These are phyloP conservation scores for Sparassis latifolia DNA, from an alignment of 1,284 basidiomycete genomes.

Conservation along the genomic window DNA sequence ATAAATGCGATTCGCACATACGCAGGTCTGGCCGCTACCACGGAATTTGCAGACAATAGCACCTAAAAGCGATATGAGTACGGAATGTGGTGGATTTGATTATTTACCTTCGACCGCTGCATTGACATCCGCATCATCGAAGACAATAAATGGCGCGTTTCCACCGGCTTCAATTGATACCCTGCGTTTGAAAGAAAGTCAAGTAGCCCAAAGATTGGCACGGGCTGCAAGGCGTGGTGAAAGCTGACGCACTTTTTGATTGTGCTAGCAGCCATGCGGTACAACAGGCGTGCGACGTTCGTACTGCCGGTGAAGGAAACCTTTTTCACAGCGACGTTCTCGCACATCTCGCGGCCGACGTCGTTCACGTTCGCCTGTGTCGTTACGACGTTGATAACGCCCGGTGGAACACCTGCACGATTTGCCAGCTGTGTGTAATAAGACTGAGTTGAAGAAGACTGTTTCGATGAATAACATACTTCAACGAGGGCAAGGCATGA, in stretches of 20 bases:
- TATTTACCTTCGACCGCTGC: constrained; percentile 78
- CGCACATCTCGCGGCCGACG: constrained; percentile 81
- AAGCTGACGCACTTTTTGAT: constrained; percentile 75
- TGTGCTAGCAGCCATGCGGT: constrained; percentile 77
- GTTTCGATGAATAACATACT: constrained; percentile 28
- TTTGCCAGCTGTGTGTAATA: constrained; percentile 52
- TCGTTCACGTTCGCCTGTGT: constrained; percentile 76
- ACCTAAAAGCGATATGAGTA: constrained; percentile 31
- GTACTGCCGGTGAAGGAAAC: constrained; percentile 95
- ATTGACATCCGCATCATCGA: constrained; percentile 93
- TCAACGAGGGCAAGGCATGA: constrained; percentile 86
- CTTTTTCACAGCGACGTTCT: constrained; percentile 74
- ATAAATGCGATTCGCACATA: constrained; percentile 83
- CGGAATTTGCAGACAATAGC: constrained; percentile 92
- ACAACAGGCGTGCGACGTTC: constrained; percentile 85
- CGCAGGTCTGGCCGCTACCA: constrained; percentile 85
- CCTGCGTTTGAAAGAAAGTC: constrained; percentile 28
- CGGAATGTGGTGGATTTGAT: background rate
- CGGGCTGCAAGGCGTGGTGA: background rate
- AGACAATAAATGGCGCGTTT: constrained; percentile 93
- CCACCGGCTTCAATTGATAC: constrained; percentile 85
- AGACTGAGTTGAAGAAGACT: background rate
- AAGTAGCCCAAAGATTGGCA: background rate
- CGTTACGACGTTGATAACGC: constrained; percentile 93
- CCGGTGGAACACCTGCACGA: constrained; percentile 89